Conservation (phyloP, 2,329 filamentous ascomycete genomes). For the Fusarium torulosum region DNA sequence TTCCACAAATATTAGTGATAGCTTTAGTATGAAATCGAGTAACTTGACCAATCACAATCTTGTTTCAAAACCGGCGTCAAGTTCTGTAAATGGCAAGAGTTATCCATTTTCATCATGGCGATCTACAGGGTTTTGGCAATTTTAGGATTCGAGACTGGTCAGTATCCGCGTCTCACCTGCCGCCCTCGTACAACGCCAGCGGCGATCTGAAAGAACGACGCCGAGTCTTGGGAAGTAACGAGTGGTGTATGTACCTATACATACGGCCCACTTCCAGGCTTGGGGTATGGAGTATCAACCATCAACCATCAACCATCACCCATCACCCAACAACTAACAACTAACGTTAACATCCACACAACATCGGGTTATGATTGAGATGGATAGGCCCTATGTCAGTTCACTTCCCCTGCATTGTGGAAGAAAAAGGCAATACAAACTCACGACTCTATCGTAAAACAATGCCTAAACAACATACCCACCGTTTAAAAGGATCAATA, state of each 20-base stretch:
- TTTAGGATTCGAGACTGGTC: slow-evolving; percentile 21
- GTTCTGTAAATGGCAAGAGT: slow-evolving; percentile 38
- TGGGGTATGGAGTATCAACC: background rate
- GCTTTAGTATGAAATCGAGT: background rate
- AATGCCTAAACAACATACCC: no score
- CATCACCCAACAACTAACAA: background rate
- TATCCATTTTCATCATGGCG: slow-evolving; percentile 32
- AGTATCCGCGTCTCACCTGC: slow-evolving; percentile 30
- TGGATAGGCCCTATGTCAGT: background rate
- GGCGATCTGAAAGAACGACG: slow-evolving; percentile 29
- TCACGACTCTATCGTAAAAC: background rate
- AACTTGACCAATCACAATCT: slow-evolving; percentile 19
- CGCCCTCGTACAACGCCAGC: slow-evolving; percentile 32
- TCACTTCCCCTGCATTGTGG: background rate
- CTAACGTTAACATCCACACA: background rate
- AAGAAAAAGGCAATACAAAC: background rate
- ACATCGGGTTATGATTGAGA: slow-evolving; percentile 1
- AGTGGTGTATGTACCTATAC: background rate
- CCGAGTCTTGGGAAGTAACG: slow-evolving; percentile 1
- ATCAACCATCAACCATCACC: background rate
- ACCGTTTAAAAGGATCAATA: background rate
- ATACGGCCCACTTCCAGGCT: background rate
- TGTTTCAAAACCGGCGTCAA: slow-evolving; percentile 16
- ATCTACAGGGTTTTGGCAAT: slow-evolving; percentile 41
- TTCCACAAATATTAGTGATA: background rate